Evolutionary conservation across 495 filamentous ascomycete species (phyloP).

Genomic region (Darksidea phi): DNA sequence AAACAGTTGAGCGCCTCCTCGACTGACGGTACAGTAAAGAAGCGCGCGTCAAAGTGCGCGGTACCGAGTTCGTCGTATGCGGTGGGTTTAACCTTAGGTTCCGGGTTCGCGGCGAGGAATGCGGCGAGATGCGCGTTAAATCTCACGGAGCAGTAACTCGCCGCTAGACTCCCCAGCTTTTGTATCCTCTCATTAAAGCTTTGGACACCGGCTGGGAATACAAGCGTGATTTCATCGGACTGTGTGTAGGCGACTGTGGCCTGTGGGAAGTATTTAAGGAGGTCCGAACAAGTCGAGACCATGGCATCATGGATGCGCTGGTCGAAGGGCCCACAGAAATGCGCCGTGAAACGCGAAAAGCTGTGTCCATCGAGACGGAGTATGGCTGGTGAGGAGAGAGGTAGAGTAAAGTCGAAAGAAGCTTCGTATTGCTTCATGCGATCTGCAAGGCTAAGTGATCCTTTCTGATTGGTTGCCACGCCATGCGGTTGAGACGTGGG

Average conservation of each 20-base stretch:
- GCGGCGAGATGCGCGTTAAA: conserved; percentile 15
- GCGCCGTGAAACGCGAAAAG: conserved; percentile 19
- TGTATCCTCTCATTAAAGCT: conserved; percentile 25
- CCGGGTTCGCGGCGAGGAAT: background rate
- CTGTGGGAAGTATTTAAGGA: conserved; percentile 17
- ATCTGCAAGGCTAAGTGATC: conserved; percentile 8
- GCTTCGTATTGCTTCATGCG: conserved; percentile 31
- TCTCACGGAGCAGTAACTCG: conserved; percentile 23
- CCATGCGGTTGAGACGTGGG: no score
- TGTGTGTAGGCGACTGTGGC: conserved; percentile 30
- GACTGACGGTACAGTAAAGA: conserved; percentile 14
- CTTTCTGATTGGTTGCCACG: background rate
- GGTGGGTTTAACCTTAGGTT: conserved; percentile 1
- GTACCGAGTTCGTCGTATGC: conserved; percentile 2
- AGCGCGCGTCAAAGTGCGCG: conserved; percentile 22
- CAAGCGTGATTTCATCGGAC: conserved; percentile 28
- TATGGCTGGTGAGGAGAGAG: conserved; percentile 6
- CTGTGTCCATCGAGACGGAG: conserved; percentile 29
- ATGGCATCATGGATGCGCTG: conserved; percentile 26
- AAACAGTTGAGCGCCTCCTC: conserved; percentile 30
- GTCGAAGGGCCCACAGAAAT: conserved; percentile 21
- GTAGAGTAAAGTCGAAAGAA: conserved; percentile 6
- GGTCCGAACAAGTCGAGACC: conserved; percentile 14
- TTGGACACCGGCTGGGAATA: conserved; percentile 17
- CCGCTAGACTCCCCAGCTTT: conserved; percentile 21